Evolutionary conservation across 208 protist species (phyloP).

Genomic region (Crithidia sp.): DNA sequence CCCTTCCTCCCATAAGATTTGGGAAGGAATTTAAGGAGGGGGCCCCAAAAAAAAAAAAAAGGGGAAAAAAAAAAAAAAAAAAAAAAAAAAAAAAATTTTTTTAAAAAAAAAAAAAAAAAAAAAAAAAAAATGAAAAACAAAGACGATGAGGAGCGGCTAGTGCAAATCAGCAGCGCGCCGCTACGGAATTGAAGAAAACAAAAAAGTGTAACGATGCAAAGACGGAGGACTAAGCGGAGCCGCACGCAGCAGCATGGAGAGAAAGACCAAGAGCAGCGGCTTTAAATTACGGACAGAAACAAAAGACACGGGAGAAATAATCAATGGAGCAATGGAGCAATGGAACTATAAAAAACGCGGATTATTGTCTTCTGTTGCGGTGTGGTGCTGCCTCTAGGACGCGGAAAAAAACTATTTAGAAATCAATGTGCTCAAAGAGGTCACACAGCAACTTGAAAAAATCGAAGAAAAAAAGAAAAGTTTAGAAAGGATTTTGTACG

Average conservation of each 20-base stretch:
- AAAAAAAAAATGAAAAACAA: not conserved
- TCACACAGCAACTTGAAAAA: too few relatives aligned
- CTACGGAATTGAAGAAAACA: not conserved
- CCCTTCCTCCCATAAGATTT: not conserved
- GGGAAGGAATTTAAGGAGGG: not conserved
- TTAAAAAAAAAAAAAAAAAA: not conserved
- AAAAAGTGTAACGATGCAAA: constrained; percentile 1
- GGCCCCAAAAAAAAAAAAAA: not conserved
- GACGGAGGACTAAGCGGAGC: not conserved
- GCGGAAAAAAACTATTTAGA: too few relatives aligned
- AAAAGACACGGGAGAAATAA: too few relatives aligned
- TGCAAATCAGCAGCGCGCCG: too few relatives aligned
- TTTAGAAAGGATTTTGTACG: not conserved
- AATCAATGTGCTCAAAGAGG: too few relatives aligned
- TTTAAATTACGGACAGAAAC: too few relatives aligned
- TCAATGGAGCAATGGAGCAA: too few relatives aligned
- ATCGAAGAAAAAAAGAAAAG: not conserved
- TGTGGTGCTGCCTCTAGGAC: too few relatives aligned
- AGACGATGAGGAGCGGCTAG: not conserved
- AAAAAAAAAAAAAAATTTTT: not conserved
- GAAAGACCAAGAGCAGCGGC: too few relatives aligned
- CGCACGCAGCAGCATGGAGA: too few relatives aligned
- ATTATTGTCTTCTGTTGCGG: too few relatives aligned
- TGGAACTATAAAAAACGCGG: too few relatives aligned
- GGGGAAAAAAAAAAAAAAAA: not conserved